Evolutionary conservation across 257 asterid genomes (phyloP).

Genomic region (Gentiana macrophylla): DNA sequence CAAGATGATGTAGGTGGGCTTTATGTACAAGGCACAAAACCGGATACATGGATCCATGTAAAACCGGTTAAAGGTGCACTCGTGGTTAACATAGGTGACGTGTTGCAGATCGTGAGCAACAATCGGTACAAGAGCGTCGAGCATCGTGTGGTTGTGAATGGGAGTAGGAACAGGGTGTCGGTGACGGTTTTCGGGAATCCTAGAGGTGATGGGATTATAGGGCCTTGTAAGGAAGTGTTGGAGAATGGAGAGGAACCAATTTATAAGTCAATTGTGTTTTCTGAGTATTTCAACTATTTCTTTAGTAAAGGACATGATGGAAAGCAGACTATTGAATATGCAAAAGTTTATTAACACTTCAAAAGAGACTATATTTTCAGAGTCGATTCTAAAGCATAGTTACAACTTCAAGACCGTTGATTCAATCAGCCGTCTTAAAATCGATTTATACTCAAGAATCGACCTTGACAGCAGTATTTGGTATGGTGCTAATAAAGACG

Average conservation of each 20-base stretch:
- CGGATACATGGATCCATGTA: conserved; percentile 35
- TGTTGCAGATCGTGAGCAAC: conserved; percentile 44
- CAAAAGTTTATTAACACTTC: conserved; percentile 8
- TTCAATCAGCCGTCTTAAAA: too few relatives aligned
- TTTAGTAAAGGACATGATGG: conserved; percentile 48
- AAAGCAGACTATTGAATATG: conserved; percentile 34
- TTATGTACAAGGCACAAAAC: conserved; percentile 24
- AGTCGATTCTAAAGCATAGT: too few relatives aligned
- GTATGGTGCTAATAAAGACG: too few relatives aligned
- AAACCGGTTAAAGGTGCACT: conserved; percentile 36
- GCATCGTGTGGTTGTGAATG: conserved; percentile 36
- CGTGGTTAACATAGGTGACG: conserved; percentile 36
- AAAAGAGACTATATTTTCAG: too few relatives aligned
- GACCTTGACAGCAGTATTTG: too few relatives aligned
- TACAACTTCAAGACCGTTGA: too few relatives aligned
- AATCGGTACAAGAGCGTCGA: conserved; percentile 43
- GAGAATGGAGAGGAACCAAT: conserved; percentile 28
- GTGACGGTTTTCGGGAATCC: conserved; percentile 45
- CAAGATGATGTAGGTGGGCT: conserved; percentile 56
- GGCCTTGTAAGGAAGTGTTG: conserved; percentile 32
- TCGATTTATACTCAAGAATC: too few relatives aligned
- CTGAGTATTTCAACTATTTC: conserved; percentile 45
- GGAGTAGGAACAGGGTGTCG: conserved; percentile 29
- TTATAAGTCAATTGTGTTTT: conserved; percentile 27
- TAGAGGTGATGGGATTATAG: conserved; percentile 23